Conservation (phyloP, 495 filamentous ascomycete genomes). For the Xylaria acuta region DNA sequence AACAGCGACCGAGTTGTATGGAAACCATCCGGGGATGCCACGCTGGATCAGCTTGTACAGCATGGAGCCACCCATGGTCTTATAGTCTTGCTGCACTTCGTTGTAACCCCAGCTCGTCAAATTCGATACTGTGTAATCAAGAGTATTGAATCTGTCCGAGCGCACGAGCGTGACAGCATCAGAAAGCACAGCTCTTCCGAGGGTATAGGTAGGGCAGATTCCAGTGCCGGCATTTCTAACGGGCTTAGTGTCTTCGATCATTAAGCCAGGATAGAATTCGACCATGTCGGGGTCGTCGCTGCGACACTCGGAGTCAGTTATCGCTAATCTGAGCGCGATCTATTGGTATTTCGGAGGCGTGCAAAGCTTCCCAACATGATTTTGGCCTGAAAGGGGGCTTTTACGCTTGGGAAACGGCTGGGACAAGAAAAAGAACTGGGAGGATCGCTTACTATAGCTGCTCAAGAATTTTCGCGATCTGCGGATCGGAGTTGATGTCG, state of each 20-base stretch:
- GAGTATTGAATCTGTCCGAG: slow-evolving; percentile 80
- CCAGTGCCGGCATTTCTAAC: slow-evolving; percentile 68
- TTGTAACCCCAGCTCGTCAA: slow-evolving; percentile 82
- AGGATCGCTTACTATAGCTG: slow-evolving; percentile 70
- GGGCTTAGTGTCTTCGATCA: slow-evolving; percentile 73
- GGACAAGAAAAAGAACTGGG: neutral
- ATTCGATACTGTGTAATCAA: slow-evolving; percentile 68
- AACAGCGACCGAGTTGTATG: slow-evolving; percentile 72
- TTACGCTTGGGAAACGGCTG: neutral
- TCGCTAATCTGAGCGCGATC: too few species aligned
- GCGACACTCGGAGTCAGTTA: slow-evolving; percentile 54
- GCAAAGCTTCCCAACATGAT: neutral
- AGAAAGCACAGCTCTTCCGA: slow-evolving; percentile 75
- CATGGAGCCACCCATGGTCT: slow-evolving; percentile 71
- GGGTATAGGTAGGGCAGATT: slow-evolving; percentile 72
- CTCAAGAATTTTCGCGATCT: slow-evolving; percentile 72
- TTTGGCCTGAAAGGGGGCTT: neutral
- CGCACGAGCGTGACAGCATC: slow-evolving; percentile 81
- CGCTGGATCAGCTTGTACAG: slow-evolving; percentile 75
- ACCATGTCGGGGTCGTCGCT: slow-evolving; percentile 62
- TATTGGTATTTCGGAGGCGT: neutral
- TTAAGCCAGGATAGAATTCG: slow-evolving; percentile 59
- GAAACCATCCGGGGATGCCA: slow-evolving; percentile 74
- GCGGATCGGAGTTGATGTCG: slow-evolving; percentile 79
- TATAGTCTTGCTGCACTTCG: slow-evolving; percentile 70